A percentile compares a stretch with the other conserved stretches of the same genome.
phyloP scores from a whole-genome alignment of 805 yeast species.

The Millerozyma miso region DNA sequence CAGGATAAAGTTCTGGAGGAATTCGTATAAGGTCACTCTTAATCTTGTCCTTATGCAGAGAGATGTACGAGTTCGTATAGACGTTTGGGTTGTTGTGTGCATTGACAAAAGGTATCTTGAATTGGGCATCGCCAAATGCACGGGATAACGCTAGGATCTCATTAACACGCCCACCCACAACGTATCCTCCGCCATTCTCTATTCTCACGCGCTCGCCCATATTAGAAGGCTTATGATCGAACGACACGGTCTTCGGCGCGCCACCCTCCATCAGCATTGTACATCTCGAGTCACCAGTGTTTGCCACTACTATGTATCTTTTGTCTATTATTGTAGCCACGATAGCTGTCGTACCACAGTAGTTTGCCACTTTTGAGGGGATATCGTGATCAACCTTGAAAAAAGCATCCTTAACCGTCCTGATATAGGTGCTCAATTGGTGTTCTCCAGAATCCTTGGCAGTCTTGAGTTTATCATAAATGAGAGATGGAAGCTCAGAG shows the following conservation, averaged over 20 bases:
- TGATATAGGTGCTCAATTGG: conserved; percentile 11
- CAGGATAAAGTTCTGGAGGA: conserved; percentile 43
- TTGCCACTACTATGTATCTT: conserved; percentile 51
- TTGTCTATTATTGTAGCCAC: conserved; percentile 27
- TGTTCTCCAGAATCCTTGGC: conserved; percentile 7
- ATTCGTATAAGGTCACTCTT: conserved; percentile 26
- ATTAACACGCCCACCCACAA: conserved; percentile 35
- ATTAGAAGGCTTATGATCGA: conserved; percentile 41
- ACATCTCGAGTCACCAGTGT: conserved; percentile 75
- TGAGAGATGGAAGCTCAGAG: conserved; percentile 32
- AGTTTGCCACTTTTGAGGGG: conserved; percentile 18
- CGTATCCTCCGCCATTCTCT: conserved; percentile 38
- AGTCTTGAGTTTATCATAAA: conserved; percentile 26
- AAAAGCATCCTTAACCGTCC: conserved; percentile 27
- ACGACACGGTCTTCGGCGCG: conserved; percentile 45
- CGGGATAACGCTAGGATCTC: conserved; percentile 41
- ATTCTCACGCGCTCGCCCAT: conserved; percentile 43
- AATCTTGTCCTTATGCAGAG: conserved; percentile 16
- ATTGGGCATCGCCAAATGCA: conserved; percentile 43
- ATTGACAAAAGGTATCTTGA: conserved; percentile 36
- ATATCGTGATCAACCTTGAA: conserved; percentile 34
- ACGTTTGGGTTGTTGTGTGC: conserved; percentile 23
- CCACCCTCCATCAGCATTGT: conserved; percentile 57
- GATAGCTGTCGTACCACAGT: conserved; percentile 43
- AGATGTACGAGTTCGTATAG: conserved; percentile 14